Evolutionary conservation across 495 filamentous ascomycete species (phyloP).

Genomic region (Daldinia vernicosa): DNA sequence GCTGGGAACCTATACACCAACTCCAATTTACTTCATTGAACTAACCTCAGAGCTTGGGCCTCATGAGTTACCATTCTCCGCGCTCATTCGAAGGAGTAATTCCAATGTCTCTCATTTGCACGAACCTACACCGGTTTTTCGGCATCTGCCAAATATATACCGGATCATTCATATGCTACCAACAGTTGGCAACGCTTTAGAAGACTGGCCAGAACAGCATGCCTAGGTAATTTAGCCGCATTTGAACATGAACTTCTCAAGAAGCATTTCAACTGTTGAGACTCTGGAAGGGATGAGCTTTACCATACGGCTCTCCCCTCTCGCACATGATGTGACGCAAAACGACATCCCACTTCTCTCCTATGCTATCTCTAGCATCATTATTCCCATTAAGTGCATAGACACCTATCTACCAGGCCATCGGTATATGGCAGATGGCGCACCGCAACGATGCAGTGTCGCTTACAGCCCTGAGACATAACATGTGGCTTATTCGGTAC

Average conservation of each 20-base stretch:
- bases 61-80: not conserved
- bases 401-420: not conserved
- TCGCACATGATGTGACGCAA: not conserved
- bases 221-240: not conserved
- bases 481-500: slow-evolving; percentile 14
- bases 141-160: not conserved
- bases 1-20: not conserved
- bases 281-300: not conserved
- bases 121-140: not conserved
- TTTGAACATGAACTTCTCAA: not conserved
- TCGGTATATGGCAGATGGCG: slow-evolving; percentile 20
- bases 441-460: slow-evolving; percentile 18
- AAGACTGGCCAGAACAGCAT: not conserved
- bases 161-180: not conserved
- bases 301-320: not conserved
- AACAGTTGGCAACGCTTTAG: not conserved
- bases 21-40: not conserved
- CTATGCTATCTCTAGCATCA: not conserved
- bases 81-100: not conserved
- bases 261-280: not conserved
- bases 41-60: not conserved
- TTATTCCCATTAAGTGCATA: not conserved
- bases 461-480: slow-evolving; percentile 3
- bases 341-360: not conserved
- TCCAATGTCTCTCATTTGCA: not conserved